phyloP scores from a whole-genome alignment of 495 filamentous ascomycete genomes.

The Penicillium manginii region DNA sequence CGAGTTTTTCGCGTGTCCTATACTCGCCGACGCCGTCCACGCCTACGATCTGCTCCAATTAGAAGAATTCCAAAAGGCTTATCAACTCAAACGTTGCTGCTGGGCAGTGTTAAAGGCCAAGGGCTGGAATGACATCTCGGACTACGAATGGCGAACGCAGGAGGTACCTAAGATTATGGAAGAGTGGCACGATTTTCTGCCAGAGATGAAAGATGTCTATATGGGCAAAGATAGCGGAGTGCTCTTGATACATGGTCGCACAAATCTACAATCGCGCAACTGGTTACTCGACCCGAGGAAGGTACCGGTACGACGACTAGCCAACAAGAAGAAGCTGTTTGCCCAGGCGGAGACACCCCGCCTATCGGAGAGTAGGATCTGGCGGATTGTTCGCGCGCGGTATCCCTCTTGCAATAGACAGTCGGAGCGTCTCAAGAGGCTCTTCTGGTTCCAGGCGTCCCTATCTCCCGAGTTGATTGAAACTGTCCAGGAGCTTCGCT shows the following conservation, averaged over 20 bases:
- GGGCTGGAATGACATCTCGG: conserved; percentile 27
- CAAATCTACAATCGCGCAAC: conserved; percentile 5
- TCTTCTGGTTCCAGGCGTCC: conserved; percentile 25
- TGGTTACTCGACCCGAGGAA: not conserved
- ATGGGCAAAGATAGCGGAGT: conserved; percentile 14
- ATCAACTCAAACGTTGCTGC: conserved; percentile 19
- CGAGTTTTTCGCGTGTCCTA: conserved; percentile 26
- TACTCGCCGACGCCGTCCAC: conserved; percentile 41
- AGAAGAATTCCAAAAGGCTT: conserved; percentile 36
- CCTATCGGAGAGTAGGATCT: conserved; percentile 12
- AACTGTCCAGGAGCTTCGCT: conserved; percentile 1
- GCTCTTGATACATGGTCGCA: conserved; percentile 16
- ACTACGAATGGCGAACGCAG: conserved; percentile 31
- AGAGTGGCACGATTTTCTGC: conserved; percentile 56
- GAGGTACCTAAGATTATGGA: conserved; percentile 47
- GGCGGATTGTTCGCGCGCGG: conserved; percentile 10
- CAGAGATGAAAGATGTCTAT: conserved; percentile 26
- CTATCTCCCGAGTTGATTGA: conserved; percentile 8
- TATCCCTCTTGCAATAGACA: conserved; percentile 20
- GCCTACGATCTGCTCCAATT: conserved; percentile 42
- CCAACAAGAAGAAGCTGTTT: conserved; percentile 10
- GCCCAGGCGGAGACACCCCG: not conserved
- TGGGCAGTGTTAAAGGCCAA: conserved; percentile 5
- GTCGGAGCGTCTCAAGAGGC: conserved; percentile 23
- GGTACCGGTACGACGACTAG: conserved; percentile 12